phyloP scores from a whole-genome alignment of 2,329 filamentous ascomycete species.

The Aspergillus fischeri region DNA sequence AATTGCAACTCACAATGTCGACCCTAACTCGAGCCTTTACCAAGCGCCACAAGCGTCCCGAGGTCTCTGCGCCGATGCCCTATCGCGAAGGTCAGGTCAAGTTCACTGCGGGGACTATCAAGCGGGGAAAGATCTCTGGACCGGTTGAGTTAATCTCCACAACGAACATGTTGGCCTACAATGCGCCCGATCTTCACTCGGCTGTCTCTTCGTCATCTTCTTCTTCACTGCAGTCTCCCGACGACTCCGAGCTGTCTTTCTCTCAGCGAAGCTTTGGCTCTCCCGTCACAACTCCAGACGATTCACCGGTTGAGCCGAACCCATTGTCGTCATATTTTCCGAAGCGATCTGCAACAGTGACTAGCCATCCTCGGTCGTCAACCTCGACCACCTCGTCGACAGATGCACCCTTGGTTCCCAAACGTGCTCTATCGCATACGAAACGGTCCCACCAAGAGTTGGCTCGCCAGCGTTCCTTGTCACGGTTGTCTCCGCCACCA shows the following conservation, averaged over 20 bases:
- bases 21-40: slow-evolving; percentile 45
- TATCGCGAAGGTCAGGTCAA: slow-evolving; percentile 43
- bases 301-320: slow-evolving; percentile 50
- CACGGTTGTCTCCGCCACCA: slow-evolving; percentile 45
- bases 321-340: slow-evolving; percentile 60
- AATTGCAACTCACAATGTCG: slow-evolving; percentile 29
- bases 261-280: slow-evolving; percentile 49
- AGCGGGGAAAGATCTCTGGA: slow-evolving; percentile 64
- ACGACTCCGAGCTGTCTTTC: slow-evolving; percentile 61
- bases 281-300: slow-evolving; percentile 46
- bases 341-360: slow-evolving; percentile 65
- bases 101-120: slow-evolving; percentile 43
- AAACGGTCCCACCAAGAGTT: slow-evolving; percentile 79
- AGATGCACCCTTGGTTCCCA: slow-evolving; percentile 66
- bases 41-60: slow-evolving; percentile 45
- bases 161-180: slow-evolving; percentile 94
- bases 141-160: slow-evolving; percentile 86
- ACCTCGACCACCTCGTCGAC: slow-evolving; percentile 43
- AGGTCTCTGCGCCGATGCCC: slow-evolving; percentile 42
- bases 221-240: slow-evolving; percentile 58
- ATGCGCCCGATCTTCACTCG: slow-evolving; percentile 73
- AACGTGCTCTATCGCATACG: slow-evolving; percentile 78
- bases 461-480: slow-evolving; percentile 63
- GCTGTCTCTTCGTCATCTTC: slow-evolving; percentile 42
- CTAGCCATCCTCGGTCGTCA: slow-evolving; percentile 48